These are phyloP conservation scores for Coelastrella sp. DNA, from an alignment of 139 green algal species.

Conservation along the genomic window DNA sequence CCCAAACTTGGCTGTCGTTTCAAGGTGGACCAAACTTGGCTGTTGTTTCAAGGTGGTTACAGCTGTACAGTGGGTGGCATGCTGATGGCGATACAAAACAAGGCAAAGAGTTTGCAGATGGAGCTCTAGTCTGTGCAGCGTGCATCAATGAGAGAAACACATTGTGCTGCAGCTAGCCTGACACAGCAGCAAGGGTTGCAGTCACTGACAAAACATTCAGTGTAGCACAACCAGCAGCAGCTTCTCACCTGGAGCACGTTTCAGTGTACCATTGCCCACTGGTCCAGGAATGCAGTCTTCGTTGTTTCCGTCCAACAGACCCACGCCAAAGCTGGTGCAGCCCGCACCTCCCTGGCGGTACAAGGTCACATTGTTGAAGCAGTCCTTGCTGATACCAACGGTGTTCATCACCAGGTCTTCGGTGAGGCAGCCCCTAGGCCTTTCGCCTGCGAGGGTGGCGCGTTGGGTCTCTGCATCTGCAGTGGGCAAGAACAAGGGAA, in stretches of 20 bases:
- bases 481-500: too few relatives aligned
- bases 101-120: too few relatives aligned
- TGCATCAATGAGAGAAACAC: too few relatives aligned
- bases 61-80: too few relatives aligned
- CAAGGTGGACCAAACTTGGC: too few relatives aligned
- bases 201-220: too few relatives aligned
- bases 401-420: neutral
- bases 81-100: too few relatives aligned
- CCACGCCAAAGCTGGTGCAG: neutral
- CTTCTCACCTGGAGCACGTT: neutral
- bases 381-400: neutral
- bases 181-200: too few relatives aligned
- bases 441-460: neutral
- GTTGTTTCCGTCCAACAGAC: neutral
- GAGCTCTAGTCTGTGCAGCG: too few relatives aligned
- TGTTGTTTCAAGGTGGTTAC: too few relatives aligned
- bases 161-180: too few relatives aligned
- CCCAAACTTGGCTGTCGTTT: too few relatives aligned
- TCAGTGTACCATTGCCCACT: neutral
- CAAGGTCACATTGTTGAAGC: constrained; percentile 12
- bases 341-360: neutral
- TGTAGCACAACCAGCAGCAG: neutral
- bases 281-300: neutral
- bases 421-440: constrained; percentile 7
- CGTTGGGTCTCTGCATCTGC: neutral